These are phyloP conservation scores for Populus ilicifolia DNA, from an alignment of 345 rosid genomes.

Conservation along the genomic window DNA sequence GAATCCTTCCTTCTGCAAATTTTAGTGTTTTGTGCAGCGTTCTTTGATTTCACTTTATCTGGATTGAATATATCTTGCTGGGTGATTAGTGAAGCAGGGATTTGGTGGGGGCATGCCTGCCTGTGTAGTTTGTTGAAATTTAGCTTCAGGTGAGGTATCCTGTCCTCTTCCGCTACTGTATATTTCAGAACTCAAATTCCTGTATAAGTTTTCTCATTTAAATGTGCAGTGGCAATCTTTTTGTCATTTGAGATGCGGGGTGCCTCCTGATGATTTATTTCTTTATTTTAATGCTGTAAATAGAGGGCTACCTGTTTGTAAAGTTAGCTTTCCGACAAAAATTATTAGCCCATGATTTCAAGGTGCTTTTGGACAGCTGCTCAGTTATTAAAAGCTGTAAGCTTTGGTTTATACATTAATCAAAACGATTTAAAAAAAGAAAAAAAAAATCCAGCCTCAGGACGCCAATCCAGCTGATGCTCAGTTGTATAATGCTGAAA, in stretches of 20 bases:
- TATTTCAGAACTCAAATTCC: conserved; percentile 24
- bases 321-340: background rate
- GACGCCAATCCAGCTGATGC: too few species aligned
- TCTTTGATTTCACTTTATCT: conserved; percentile 22
- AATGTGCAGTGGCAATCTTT: conserved; percentile 23
- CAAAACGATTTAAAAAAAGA: too few species aligned
- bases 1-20: conserved; percentile 13
- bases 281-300: background rate
- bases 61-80: conserved; percentile 24
- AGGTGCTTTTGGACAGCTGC: background rate
- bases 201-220: conserved; percentile 27
- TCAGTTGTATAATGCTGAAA: too few species aligned
- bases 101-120: conserved; percentile 22
- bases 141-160: conserved; percentile 21
- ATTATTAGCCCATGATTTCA: background rate
- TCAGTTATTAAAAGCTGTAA: background rate
- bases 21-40: conserved; percentile 34
- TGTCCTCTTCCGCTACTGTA: conserved; percentile 23
- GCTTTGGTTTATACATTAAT: background rate
- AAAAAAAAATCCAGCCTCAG: too few species aligned
- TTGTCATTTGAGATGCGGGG: conserved; percentile 4
- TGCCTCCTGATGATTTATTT: background rate
- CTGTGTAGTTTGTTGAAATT: conserved; percentile 27
- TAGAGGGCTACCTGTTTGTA: background rate
- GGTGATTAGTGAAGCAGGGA: conserved; percentile 22